Conservation (phyloP, 805 yeast species). For the Diddensiella caesifluorescens region DNA sequence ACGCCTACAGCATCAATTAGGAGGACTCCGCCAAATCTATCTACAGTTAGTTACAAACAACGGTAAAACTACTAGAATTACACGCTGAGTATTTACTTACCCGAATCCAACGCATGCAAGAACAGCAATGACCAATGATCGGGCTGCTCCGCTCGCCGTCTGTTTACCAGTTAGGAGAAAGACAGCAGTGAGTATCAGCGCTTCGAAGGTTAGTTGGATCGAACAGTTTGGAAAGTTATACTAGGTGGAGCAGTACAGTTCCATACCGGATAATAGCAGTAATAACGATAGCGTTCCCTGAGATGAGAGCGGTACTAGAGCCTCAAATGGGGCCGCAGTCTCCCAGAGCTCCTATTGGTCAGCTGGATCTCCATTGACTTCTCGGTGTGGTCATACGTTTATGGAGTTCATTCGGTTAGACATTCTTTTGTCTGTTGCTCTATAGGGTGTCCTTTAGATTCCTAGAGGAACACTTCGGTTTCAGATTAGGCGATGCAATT, state of each 20-base stretch:
- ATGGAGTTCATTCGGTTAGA: too few relatives aligned
- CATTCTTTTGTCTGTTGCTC: too few relatives aligned
- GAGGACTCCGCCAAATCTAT: slow-evolving; percentile 37
- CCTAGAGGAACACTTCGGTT: too few relatives aligned
- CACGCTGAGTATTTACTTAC: slow-evolving; percentile 16
- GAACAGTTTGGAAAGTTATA: slow-evolving; percentile 6
- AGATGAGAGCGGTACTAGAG: slow-evolving; percentile 23
- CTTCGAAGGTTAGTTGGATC: too few relatives aligned
- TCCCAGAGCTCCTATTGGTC: slow-evolving; percentile 5
- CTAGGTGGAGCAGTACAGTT: too few relatives aligned
- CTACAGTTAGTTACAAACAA: slow-evolving; percentile 1
- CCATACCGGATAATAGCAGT: slow-evolving; percentile 18
- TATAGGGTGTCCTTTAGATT: too few relatives aligned
- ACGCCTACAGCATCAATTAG: slow-evolving; percentile 43
- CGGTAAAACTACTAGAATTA: not conserved
- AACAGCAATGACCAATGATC: slow-evolving; percentile 27
- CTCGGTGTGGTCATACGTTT: too few relatives aligned
- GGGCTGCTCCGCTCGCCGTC: slow-evolving; percentile 18
- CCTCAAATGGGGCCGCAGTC: slow-evolving; percentile 17
- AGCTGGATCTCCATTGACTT: not conserved
- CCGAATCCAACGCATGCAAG: slow-evolving; percentile 37
- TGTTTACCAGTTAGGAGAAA: slow-evolving; percentile 21
- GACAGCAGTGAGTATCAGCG: slow-evolving; percentile 22
- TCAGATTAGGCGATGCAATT: too few relatives aligned
- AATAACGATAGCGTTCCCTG: slow-evolving; percentile 25